Conservation (phyloP, 2,329 filamentous ascomycete genomes). For the Colletotrichum cuscutae region DNA sequence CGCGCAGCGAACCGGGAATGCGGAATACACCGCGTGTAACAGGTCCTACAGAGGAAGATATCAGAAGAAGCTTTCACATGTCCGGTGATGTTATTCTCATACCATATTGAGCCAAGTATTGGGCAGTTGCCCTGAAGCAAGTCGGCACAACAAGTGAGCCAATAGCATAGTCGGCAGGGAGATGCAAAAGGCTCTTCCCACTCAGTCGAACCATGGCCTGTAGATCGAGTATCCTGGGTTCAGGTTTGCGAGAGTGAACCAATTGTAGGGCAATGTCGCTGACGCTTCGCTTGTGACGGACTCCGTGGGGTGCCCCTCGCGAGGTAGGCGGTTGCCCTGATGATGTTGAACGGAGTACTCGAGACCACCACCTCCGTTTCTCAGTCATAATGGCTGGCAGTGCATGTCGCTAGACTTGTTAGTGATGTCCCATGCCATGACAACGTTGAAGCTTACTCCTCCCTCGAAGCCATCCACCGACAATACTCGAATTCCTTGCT, state of each 20-base stretch:
- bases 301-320: not conserved
- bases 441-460: constrained; percentile 4
- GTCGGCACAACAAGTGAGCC: constrained; percentile 70
- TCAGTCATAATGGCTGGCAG: constrained; percentile 35
- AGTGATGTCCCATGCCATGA: not conserved
- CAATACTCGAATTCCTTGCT: constrained; percentile 64
- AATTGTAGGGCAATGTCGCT: constrained; percentile 64
- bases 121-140: constrained; percentile 73
- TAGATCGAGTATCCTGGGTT: constrained; percentile 60
- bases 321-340: constrained; percentile 14
- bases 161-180: constrained; percentile 68
- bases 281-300: constrained; percentile 62
- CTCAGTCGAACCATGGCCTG: constrained; percentile 70
- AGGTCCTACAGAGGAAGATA: constrained; percentile 39
- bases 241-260: constrained; percentile 53
- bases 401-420: constrained; percentile 5
- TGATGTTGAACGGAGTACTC: constrained; percentile 45
- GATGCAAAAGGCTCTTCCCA: constrained; percentile 69
- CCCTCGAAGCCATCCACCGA: constrained; percentile 47
- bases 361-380: constrained; percentile 51
- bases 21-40: constrained; percentile 70
- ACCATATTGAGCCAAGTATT: constrained; percentile 71
- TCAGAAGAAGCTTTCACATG: constrained; percentile 31
- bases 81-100: constrained; percentile 35
- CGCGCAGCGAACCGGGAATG: constrained; percentile 67